These are phyloP conservation scores for Gossypium gossypioides DNA, from an alignment of 441 rosid species.

Conservation along the genomic window DNA sequence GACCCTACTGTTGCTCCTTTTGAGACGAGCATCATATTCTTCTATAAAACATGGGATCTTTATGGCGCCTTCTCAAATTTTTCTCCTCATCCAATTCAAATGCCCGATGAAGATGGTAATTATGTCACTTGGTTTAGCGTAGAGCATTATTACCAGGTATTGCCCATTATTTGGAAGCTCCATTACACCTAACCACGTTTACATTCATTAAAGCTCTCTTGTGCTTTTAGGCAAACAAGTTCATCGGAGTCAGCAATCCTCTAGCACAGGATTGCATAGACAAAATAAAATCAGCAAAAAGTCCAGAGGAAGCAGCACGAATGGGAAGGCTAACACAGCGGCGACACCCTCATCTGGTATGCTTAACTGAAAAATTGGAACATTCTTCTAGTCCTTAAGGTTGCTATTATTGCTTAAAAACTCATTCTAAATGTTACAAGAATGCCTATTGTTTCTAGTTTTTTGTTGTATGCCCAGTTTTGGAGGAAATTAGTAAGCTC, in stretches of 20 bases:
- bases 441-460: neutral
- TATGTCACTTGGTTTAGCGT: slow-evolving; percentile 64
- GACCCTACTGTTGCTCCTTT: slow-evolving; percentile 66
- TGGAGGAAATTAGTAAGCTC: neutral
- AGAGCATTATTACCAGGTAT: slow-evolving; percentile 87
- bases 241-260: slow-evolving; percentile 46
- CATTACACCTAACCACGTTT: slow-evolving; percentile 12
- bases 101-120: slow-evolving; percentile 43
- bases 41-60: slow-evolving; percentile 89
- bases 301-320: slow-evolving; percentile 87
- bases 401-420: neutral
- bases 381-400: neutral
- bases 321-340: slow-evolving; percentile 65
- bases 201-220: slow-evolving; percentile 1
- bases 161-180: neutral
- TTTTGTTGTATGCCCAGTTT: neutral
- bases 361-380: slow-evolving; percentile 6
- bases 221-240: slow-evolving; percentile 61
- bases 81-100: slow-evolving; percentile 78
- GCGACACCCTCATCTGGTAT: slow-evolving; percentile 55
- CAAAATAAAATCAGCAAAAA: slow-evolving; percentile 49
- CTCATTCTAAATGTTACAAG: neutral
- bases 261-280: slow-evolving; percentile 47
- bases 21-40: slow-evolving; percentile 66
- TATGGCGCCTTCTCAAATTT: slow-evolving; percentile 84